These are phyloP conservation scores for Stemphylium vesicarium DNA, from an alignment of 2,329 filamentous ascomycete species.

Conservation along the genomic window DNA sequence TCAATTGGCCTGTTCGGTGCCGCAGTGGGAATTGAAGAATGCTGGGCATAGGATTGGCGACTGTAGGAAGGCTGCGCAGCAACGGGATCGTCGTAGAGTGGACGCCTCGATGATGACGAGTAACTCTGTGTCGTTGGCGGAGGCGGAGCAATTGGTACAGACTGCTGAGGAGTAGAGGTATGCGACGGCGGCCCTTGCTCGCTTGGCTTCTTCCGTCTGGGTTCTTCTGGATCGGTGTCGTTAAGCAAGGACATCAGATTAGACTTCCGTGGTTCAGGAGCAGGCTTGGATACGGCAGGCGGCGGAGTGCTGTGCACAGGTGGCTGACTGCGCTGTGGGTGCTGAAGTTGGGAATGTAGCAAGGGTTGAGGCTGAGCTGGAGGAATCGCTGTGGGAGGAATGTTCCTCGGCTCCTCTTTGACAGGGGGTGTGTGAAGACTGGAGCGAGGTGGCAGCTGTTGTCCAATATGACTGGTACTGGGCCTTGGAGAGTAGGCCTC, in stretches of 20 bases:
- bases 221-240: slow-evolving; percentile 46
- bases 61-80: slow-evolving; percentile 34
- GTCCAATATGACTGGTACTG: slow-evolving; percentile 21
- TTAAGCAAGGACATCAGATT: slow-evolving; percentile 49
- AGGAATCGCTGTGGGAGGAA: slow-evolving; percentile 26
- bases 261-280: slow-evolving; percentile 44
- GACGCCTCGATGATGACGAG: slow-evolving; percentile 31
- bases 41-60: slow-evolving; percentile 37
- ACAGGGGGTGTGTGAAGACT: slow-evolving; percentile 40
- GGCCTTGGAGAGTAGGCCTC: slow-evolving; percentile 32
- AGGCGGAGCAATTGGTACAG: slow-evolving; percentile 41
- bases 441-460: slow-evolving; percentile 33
- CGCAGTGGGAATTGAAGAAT: slow-evolving; percentile 29
- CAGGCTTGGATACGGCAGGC: slow-evolving; percentile 33
- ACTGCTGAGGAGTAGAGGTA: slow-evolving; percentile 44
- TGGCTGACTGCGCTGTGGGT: slow-evolving; percentile 29
- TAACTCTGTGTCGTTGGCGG: slow-evolving; percentile 30
- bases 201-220: slow-evolving; percentile 41
- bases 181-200: slow-evolving; percentile 44
- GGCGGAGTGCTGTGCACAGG: slow-evolving; percentile 26
- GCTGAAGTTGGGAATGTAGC: slow-evolving; percentile 30
- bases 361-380: slow-evolving; percentile 30
- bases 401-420: slow-evolving; percentile 43
- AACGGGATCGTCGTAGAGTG: slow-evolving; percentile 32
- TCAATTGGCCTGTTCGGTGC: slow-evolving; percentile 38